Base-by-base conservation (phyloP, 192 early-diverging fungal species). In the Backusella circina region DNA sequence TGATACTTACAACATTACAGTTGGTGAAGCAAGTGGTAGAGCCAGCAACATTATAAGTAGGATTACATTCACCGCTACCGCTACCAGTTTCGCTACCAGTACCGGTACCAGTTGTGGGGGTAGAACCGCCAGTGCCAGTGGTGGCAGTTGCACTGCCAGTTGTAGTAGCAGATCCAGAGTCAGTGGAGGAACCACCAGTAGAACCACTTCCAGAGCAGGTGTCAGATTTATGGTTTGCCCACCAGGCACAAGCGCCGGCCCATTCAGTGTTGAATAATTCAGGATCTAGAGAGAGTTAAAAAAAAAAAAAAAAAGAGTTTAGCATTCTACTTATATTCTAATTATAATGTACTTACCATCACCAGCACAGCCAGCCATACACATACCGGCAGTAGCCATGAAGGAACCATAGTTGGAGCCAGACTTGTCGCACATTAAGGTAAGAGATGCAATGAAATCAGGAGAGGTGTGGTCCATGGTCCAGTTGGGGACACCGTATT, bases 381-480 rank as follows among this genome's bases (percentile, higher is more conserved):
- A 67, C 65, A 67, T 67, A 36, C 65, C 65, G 21, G 65, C 65
- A n/a, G 33, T 67, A 18, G 65, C 65, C 65, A 67, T 67, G 65
- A 67, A 67, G 13, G 32, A 35, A 67, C 32, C 31, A 13, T 67
- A 67, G 32, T 18, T 67, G 16, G 65, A n/a, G 2, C 65, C 33
- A 2, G 18, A n/a, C 33, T 67, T 67, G 36, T 67, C 65, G 36
- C 65, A 67, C 65, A 67, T 67, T 1, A 67, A 32, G 36, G 65
- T 10, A 5, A 67, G 65, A n/a, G 65, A 67, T 13, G n/a, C 32
- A 0, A 67, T n/a, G 33, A 67, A 67, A 3, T 35, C 2, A 1
- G 31, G 16, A 36, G 65, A 67, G 7, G 31, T 67, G 33, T 32
- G 33, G 4, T 67, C 65, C 65, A 67, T 67, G 4, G 65, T 67